Conservation (phyloP, 345 rosid species). For the Atalantia buxifolia region DNA sequence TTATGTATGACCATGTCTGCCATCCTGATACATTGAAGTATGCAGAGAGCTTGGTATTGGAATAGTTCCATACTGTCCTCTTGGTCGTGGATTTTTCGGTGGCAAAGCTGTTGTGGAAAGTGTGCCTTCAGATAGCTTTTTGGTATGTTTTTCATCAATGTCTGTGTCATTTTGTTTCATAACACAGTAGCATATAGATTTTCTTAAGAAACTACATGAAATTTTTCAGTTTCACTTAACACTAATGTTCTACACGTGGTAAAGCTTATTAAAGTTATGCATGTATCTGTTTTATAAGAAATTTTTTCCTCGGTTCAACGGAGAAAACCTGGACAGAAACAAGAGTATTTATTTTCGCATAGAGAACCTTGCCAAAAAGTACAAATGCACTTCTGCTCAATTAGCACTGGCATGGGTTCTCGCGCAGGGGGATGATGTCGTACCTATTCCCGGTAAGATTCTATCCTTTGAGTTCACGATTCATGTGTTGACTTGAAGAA, state of each 20-base stretch:
- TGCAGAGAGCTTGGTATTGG: conserved; percentile 59
- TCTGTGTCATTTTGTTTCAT: not conserved
- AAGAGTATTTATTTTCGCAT: conserved; percentile 23
- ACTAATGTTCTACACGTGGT: not conserved
- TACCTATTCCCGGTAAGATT: conserved; percentile 26
- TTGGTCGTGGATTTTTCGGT: conserved; percentile 55
- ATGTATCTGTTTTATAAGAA: not conserved
- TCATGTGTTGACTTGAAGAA: not conserved
- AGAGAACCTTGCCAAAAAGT: conserved; percentile 24
- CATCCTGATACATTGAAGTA: conserved; percentile 1
- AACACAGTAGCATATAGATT: no score
- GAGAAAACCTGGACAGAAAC: conserved; percentile 29
- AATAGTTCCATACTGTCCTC: conserved; percentile 54
- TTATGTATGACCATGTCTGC: no score
- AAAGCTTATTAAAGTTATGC: not conserved
- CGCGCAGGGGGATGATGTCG: conserved; percentile 32
- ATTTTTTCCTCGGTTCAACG: conserved; percentile 24
- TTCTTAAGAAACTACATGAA: no score
- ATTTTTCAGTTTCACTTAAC: not conserved
- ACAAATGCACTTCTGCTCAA: conserved; percentile 27
- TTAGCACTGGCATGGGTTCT: conserved; percentile 41
- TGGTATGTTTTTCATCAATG: conserved; percentile 28
- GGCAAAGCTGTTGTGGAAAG: conserved; percentile 45
- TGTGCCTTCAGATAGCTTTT: conserved; percentile 24
- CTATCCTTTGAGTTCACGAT: not conserved